Evolutionary conservation across 257 asterid species (phyloP), one percentile per base, ranked within the genome.

Genomic region (Echites panduratus): DNA sequence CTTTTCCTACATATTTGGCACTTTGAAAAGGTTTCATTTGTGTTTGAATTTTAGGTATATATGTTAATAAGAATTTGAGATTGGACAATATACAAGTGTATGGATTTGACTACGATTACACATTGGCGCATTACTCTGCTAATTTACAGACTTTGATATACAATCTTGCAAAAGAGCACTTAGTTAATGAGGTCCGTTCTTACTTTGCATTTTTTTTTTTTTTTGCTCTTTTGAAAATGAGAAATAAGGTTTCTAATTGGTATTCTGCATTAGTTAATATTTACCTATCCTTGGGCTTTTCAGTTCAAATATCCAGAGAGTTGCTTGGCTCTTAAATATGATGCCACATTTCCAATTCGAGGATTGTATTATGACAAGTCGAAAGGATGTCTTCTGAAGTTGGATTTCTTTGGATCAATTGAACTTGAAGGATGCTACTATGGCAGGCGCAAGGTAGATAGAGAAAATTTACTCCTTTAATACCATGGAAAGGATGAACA

Each of bases 81-180:
- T 70, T 94, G 95, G 97, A 94, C 81, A 81, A 87, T 71, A 79
- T 94, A 79, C 86, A 87, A 85, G 99, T 94, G 27, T 94, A 85
- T 27, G 99, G 99, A 71, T 94, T 94, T 78, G 99, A 94, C 81
- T 94, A 94, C 72, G 99, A 94, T 85, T 94, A 94, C 80, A 94
- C 99, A 43, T 79, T 94, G 92, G 99, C 98, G 6, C 99, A 94
- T 85, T 94, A 94, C 86, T 87, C 97, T 73, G 83, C 93, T 81
- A 81, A 87, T 84, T 74, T 94, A 71, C 98, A 94, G 82, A 86
- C 83, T 81, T 85, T 94, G 81, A 91, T 94, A 80, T 94, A 89
- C 66, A 90, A 94, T 76, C 90, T 91, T 77, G 99, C 99, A 63
- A 94, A 90, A 82, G 89, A 88, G 74, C 84, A 86, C 83, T 87